Evolutionary conservation across 1,284 basidiomycete genomes (phyloP).

Genomic region (Pholiota adiposa): DNA sequence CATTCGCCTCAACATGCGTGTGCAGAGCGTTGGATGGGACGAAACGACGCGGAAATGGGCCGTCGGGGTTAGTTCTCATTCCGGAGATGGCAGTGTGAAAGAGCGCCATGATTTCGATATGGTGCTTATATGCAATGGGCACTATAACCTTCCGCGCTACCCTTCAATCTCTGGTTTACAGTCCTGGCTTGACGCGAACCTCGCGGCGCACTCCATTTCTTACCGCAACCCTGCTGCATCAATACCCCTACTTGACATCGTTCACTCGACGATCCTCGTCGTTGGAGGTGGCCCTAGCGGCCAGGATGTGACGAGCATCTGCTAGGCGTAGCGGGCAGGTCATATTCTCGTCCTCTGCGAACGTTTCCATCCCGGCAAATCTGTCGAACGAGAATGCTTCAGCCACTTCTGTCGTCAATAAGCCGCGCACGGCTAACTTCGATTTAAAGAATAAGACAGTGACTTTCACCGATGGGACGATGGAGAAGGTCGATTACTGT

Average conservation of each 20-base stretch:
- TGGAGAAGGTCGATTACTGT: slow-evolving; percentile 60
- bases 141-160: slow-evolving; percentile 65
- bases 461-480: slow-evolving; percentile 64
- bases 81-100: not conserved
- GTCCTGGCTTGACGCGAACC: slow-evolving; percentile 54
- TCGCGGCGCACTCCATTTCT: slow-evolving; percentile 65
- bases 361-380: not conserved
- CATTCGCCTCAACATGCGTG: slow-evolving; percentile 57
- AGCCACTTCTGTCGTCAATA: not conserved
- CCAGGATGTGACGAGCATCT: slow-evolving; percentile 63
- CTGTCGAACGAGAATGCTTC: not conserved
- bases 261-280: slow-evolving; percentile 50
- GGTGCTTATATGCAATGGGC: slow-evolving; percentile 74
- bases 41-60: slow-evolving; percentile 45
- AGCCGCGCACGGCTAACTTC: slow-evolving; percentile 11
- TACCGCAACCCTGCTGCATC: slow-evolving; percentile 56
- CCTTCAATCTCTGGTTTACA: slow-evolving; percentile 62
- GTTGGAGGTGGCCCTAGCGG: slow-evolving; percentile 76
- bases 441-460: not conserved
- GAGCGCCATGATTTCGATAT: slow-evolving; percentile 55
- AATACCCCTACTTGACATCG: slow-evolving; percentile 31
- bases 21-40: slow-evolving; percentile 49
- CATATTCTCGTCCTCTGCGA: slow-evolving; percentile 57
- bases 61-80: slow-evolving; percentile 31
- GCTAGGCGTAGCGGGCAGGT: slow-evolving; percentile 45